Evolutionary conservation across 345 rosid species (phyloP), one percentile per base, ranked within the genome.

Genomic region (Aethionema arabicum): DNA sequence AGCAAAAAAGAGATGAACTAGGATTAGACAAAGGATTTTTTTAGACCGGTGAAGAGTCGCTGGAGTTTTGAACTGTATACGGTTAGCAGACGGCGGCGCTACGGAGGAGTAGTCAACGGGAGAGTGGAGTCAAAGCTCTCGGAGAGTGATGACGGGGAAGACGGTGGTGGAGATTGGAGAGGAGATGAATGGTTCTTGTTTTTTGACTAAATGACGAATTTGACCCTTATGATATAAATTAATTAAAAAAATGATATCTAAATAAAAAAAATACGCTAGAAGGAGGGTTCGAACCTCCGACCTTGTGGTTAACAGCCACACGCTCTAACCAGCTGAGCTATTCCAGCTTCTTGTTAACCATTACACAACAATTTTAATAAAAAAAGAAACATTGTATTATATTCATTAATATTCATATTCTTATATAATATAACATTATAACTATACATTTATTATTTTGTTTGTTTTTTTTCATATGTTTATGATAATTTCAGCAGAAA

Each of bases 281-380:
- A 55, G 80, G 76, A 83, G 84, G 82, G 84, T 65, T 85, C 52
- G 84, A 85, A 85, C 84, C 86, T 80, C 76, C 84, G 77, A 85
- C 88, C 85, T 83, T 85, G 80, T 76, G 82, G 87, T 86, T 84
- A 82, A 82, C 78, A 80, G 82, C 87, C 83, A 80, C 83, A 83
- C 83, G 83, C 79, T 80, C 87, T 82, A 80, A 59, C 86, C 93
- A 78, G 72, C 83, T 83, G 88, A 85, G 83, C 86, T 79, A 81
- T 59, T 82, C 86, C 84, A 79, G 84, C 84, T 6, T 35, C 11
- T 11, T n/a, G 12, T 43, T n/a, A n/a, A 4, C 7, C 4, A 10
- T 41, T 41, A 5, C 12, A 40, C 10, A 4, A 40, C 44, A 40
- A 21, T 21, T 21, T 1, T 21, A 21, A 21, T 21, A 2, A 21